These are phyloP conservation scores for Colletotrichum sp. DNA, from an alignment of 2,329 filamentous ascomycete genomes.

Conservation along the genomic window DNA sequence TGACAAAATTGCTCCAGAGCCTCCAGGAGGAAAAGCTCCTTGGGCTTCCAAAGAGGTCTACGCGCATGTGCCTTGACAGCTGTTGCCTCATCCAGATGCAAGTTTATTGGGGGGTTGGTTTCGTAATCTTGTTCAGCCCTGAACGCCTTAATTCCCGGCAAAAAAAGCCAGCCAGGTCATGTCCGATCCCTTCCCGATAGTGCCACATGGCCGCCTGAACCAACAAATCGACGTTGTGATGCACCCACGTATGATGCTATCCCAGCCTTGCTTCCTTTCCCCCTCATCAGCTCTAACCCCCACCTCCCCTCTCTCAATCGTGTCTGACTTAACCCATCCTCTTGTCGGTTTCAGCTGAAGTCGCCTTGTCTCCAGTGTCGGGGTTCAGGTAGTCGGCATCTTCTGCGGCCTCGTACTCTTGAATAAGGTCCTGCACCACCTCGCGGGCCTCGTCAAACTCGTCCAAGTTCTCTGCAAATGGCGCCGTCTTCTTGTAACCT, in stretches of 20 bases:
- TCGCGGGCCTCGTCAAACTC: slow-evolving; percentile 96
- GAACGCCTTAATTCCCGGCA: slow-evolving; percentile 15
- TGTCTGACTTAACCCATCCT: slow-evolving; percentile 42
- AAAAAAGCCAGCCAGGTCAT: neutral
- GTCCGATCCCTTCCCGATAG: slow-evolving; percentile 2
- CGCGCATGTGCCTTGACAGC: neutral
- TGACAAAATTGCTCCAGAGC: slow-evolving; percentile 8
- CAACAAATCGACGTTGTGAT: slow-evolving; percentile 2
- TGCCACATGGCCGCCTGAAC: neutral
- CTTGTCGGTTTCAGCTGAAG: slow-evolving; percentile 59
- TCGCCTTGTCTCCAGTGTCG: slow-evolving; percentile 59
- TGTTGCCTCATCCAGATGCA: neutral
- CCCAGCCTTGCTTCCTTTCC: neutral
- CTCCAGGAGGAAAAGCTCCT: slow-evolving; percentile 7
- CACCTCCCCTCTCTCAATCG: neutral
- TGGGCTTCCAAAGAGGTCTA: neutral
- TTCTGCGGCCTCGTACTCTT: slow-evolving; percentile 96
- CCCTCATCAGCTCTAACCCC: neutral
- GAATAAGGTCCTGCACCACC: slow-evolving; percentile 88
- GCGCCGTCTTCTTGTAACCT: slow-evolving; percentile 92
- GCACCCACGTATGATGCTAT: neutral
- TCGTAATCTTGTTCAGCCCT: slow-evolving; percentile 10
- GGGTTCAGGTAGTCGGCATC: slow-evolving; percentile 87
- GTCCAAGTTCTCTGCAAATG: slow-evolving; percentile 87
- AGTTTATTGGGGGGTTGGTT: neutral